phyloP scores from a whole-genome alignment of 1,284 basidiomycete genomes.

The Phlebopus sp. region DNA sequence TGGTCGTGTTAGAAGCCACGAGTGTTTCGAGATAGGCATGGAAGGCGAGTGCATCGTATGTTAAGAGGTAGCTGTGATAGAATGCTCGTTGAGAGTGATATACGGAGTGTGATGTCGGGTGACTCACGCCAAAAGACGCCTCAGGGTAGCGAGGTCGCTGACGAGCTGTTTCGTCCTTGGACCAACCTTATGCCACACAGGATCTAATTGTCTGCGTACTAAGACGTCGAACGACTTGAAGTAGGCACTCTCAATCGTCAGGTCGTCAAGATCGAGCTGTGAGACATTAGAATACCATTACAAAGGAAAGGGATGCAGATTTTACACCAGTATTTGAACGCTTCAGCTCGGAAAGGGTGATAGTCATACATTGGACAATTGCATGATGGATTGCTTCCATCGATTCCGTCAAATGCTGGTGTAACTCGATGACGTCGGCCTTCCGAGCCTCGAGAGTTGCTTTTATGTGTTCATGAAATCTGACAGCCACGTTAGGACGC shows the following conservation, averaged over 20 bases:
- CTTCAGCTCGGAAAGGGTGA: constrained; percentile 88
- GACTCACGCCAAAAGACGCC: constrained; percentile 77
- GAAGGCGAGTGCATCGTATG: constrained; percentile 91
- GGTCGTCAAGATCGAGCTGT: constrained; percentile 91
- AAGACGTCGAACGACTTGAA: constrained; percentile 92
- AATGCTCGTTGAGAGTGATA: not conserved
- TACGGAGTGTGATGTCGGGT: not conserved
- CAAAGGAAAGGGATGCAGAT: not conserved
- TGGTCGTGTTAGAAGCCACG: constrained; percentile 69
- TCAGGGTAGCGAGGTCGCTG: constrained; percentile 81
- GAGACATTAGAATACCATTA: constrained; percentile 1
- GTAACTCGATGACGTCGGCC: constrained; percentile 92
- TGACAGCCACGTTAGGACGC: constrained; percentile 30
- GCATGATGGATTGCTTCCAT: constrained; percentile 93
- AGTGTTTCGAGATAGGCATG: constrained; percentile 92
- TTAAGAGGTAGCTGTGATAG: constrained; percentile 62
- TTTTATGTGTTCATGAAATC: constrained; percentile 89
- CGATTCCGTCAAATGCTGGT: constrained; percentile 79
- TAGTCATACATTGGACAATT: constrained; percentile 93
- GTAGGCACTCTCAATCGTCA: constrained; percentile 92
- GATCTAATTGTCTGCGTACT: constrained; percentile 86
- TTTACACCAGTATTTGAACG: constrained; percentile 74
- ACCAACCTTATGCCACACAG: constrained; percentile 96
- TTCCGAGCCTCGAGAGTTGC: constrained; percentile 74
- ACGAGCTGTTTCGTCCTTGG: constrained; percentile 91